Percentiles rank a stretch among this genome's conserved stretches.
phyloP scores from a whole-genome alignment of 2,329 filamentous ascomycete genomes.

The Fusarium compactum region DNA sequence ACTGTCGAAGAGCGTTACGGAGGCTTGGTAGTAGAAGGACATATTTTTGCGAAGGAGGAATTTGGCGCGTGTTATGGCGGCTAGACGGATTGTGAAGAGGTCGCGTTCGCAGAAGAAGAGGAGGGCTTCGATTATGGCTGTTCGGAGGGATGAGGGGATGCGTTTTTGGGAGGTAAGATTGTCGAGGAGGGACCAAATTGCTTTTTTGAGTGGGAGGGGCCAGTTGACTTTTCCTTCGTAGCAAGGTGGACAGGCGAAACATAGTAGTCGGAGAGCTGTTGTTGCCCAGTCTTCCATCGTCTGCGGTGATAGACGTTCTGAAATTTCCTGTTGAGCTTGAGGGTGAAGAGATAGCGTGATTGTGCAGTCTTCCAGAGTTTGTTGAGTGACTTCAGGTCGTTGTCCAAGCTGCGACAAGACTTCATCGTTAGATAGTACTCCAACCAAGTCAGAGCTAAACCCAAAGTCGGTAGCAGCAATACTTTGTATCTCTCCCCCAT shows the following conservation, averaged over 20 bases:
- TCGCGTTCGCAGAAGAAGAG: conserved; percentile 52
- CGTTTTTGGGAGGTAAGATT: conserved; percentile 24
- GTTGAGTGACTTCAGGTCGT: conserved; percentile 28
- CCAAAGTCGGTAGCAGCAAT: conserved; percentile 43
- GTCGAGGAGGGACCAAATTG: conserved; percentile 48
- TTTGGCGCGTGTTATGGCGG: conserved; percentile 45
- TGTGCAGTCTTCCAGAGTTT: conserved; percentile 35
- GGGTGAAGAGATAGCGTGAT: conserved; percentile 38
- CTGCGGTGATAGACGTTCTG: conserved; percentile 18
- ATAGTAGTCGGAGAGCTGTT: conserved; percentile 42
- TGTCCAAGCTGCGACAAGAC: conserved; percentile 5
- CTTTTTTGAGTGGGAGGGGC: conserved; percentile 42
- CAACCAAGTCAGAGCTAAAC: conserved; percentile 36
- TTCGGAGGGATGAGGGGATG: conserved; percentile 26
- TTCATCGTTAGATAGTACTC: conserved; percentile 33
- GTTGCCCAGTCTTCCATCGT: conserved; percentile 38
- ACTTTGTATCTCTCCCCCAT: conserved; percentile 45
- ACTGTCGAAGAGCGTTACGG: conserved; percentile 49
- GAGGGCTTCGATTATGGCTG: conserved; percentile 45
- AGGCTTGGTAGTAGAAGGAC: conserved; percentile 51
- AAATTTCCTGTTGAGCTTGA: background rate
- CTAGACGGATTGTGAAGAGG: conserved; percentile 40
- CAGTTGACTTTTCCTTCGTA: conserved; percentile 51
- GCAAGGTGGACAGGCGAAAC: conserved; percentile 49
- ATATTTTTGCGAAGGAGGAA: conserved; percentile 45